Evolutionary conservation across 352 stramenopile genomes (phyloP).

Genomic region (Globisporangium uncinulatum): DNA sequence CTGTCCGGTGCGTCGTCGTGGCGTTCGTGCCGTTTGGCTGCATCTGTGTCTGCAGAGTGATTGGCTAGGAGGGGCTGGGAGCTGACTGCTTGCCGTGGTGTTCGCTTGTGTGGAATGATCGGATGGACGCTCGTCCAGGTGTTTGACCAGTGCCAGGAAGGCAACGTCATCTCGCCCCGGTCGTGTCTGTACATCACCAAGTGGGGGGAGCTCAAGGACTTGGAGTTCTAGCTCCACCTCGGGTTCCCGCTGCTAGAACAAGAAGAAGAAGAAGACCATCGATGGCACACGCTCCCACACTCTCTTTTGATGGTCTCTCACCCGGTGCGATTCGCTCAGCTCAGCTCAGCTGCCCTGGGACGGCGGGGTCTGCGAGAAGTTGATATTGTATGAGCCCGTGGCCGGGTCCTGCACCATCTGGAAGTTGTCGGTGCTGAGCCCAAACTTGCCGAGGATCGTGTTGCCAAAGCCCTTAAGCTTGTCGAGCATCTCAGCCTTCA

Average conservation of each 20-base stretch:
- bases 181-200: constrained; percentile 90
- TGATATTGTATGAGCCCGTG: constrained; percentile 97
- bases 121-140: constrained; percentile 30
- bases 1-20: constrained; percentile 81
- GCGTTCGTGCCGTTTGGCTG: too few relatives aligned
- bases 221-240: constrained; percentile 55
- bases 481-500: constrained; percentile 97
- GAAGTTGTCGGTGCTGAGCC: constrained; percentile 99
- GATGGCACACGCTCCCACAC: not conserved
- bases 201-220: constrained; percentile 87
- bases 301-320: not conserved
- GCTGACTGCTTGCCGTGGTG: not conserved
- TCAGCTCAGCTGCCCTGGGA: constrained; percentile 8
- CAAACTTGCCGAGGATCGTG: constrained; percentile 98
- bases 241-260: not conserved
- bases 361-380: constrained; percentile 76
- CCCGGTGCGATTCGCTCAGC: too few relatives aligned
- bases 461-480: constrained; percentile 99
- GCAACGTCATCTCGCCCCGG: constrained; percentile 87
- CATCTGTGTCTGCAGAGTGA: constrained; percentile 1
- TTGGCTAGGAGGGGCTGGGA: not conserved
- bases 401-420: constrained; percentile 97
- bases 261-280: not conserved
- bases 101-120: constrained; percentile 6
- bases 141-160: constrained; percentile 88